Percentiles rank a stretch among this genome's conserved stretches.
phyloP scores from a whole-genome alignment of 1,284 basidiomycete genomes.

The Ganoderma lucidum region DNA sequence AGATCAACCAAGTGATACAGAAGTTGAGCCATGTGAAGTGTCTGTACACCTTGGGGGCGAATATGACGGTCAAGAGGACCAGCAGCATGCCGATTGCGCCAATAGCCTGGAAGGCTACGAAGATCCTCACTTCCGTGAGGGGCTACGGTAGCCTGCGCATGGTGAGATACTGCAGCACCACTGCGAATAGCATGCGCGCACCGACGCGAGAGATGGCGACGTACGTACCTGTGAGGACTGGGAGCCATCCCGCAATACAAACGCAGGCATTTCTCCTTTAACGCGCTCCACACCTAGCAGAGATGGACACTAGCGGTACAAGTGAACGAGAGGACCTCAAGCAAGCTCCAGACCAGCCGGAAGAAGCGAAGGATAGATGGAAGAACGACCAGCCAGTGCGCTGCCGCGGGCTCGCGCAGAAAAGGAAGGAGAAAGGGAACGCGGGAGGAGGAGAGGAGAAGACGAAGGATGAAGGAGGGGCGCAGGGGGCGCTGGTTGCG shows the following conservation, averaged over 20 bases:
- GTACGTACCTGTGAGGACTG: constrained; percentile 1
- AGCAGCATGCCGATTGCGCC: constrained; percentile 41
- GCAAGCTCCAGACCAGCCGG: constrained; percentile 36
- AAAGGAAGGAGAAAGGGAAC: constrained; percentile 19
- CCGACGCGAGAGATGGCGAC: not conserved
- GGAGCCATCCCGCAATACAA: constrained; percentile 1
- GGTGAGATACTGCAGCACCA: not conserved
- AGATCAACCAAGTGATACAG: constrained; percentile 46
- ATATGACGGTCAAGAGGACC: constrained; percentile 41
- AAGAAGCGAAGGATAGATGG: constrained; percentile 12
- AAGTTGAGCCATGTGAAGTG: constrained; percentile 48
- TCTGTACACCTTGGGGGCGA: constrained; percentile 40
- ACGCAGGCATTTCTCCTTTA: not conserved
- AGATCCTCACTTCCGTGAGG: constrained; percentile 35
- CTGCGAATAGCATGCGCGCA: not conserved
- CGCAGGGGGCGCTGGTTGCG: not conserved
- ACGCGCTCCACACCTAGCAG: constrained; percentile 3
- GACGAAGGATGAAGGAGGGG: constrained; percentile 10
- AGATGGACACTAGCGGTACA: constrained; percentile 12
- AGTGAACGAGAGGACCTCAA: constrained; percentile 12
- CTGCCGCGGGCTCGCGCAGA: constrained; percentile 24
- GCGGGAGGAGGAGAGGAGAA: constrained; percentile 17
- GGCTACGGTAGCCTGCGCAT: constrained; percentile 10
- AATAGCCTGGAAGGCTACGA: constrained; percentile 42
- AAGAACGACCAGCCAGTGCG: constrained; percentile 21